Evolutionary conservation across 352 stramenopile genomes (phyloP).

Genomic region (Phytophthora uliginosa): DNA sequence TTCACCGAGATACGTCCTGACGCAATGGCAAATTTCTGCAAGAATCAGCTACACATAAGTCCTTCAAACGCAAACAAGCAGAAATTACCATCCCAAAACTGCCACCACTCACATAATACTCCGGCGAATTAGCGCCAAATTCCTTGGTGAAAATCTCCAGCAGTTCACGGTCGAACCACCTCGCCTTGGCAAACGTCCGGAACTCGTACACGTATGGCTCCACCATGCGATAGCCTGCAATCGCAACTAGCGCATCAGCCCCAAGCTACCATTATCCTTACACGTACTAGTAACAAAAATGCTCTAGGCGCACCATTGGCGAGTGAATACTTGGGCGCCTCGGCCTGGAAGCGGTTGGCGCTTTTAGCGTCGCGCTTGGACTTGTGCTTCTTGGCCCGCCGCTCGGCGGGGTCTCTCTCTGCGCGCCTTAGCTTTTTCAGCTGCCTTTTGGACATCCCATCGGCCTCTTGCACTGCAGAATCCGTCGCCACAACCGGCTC

Average conservation of each 20-base stretch:
- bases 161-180: slow-evolving; percentile 94
- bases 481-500: slow-evolving; percentile 1
- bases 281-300: neutral
- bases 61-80: slow-evolving; percentile 1
- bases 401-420: slow-evolving; percentile 39
- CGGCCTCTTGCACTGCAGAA: slow-evolving; percentile 8
- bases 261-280: neutral
- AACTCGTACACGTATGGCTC: slow-evolving; percentile 98
- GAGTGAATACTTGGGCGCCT: slow-evolving; percentile 69
- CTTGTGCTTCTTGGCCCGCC: slow-evolving; percentile 60
- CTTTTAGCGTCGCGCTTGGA: slow-evolving; percentile 60
- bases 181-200: slow-evolving; percentile 95
- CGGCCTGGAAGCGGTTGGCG: slow-evolving; percentile 45
- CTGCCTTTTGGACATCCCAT: slow-evolving; percentile 53
- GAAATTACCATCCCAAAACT: neutral
- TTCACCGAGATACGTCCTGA: slow-evolving; percentile 97
- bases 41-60: slow-evolving; percentile 13
- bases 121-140: slow-evolving; percentile 85
- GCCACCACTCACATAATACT: slow-evolving; percentile 81
- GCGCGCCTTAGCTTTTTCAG: slow-evolving; percentile 52
- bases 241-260: slow-evolving; percentile 13
- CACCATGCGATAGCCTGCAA: slow-evolving; percentile 83
- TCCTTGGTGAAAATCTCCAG: slow-evolving; percentile 93
- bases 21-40: slow-evolving; percentile 91
- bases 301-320: slow-evolving; percentile 40